phyloP scores from a whole-genome alignment of 768 basidiomycete species.

The Boletus edulis region DNA sequence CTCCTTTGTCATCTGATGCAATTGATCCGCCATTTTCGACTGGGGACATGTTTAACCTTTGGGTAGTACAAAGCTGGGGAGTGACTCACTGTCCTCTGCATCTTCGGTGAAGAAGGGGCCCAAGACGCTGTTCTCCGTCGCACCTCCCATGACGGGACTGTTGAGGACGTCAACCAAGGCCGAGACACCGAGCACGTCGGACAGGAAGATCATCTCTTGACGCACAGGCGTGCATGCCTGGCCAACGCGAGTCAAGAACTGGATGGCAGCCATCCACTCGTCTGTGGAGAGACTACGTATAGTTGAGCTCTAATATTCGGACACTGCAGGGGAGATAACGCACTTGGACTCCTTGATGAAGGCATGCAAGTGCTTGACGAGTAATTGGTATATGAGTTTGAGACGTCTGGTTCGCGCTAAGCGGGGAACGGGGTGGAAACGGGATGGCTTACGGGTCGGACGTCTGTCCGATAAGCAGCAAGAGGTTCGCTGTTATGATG shows the following conservation, averaged over 20 bases:
- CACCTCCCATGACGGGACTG: slow-evolving; percentile 57
- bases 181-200: slow-evolving; percentile 77
- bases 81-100: slow-evolving; percentile 58
- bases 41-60: slow-evolving; percentile 22
- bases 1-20: slow-evolving; percentile 84
- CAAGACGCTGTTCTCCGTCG: slow-evolving; percentile 74
- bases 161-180: slow-evolving; percentile 74
- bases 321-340: slow-evolving; percentile 7
- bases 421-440: background rate
- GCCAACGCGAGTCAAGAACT: slow-evolving; percentile 75
- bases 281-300: slow-evolving; percentile 61
- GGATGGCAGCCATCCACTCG: slow-evolving; percentile 81
- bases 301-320: background rate
- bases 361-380: slow-evolving; percentile 70
- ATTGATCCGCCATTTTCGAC: slow-evolving; percentile 72
- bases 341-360: slow-evolving; percentile 70
- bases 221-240: slow-evolving; percentile 69
- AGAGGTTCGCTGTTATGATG: slow-evolving; percentile 47
- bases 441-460: slow-evolving; percentile 37
- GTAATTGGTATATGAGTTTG: slow-evolving; percentile 46
- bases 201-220: slow-evolving; percentile 82
- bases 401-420: slow-evolving; percentile 31
- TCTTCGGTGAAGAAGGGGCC: slow-evolving; percentile 85
- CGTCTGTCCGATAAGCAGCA: slow-evolving; percentile 37
- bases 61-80: too few relatives aligned